Evolutionary conservation across 768 basidiomycete species (phyloP), one percentile per base, ranked within the genome.

Genomic region (Tylopilus balloui): DNA sequence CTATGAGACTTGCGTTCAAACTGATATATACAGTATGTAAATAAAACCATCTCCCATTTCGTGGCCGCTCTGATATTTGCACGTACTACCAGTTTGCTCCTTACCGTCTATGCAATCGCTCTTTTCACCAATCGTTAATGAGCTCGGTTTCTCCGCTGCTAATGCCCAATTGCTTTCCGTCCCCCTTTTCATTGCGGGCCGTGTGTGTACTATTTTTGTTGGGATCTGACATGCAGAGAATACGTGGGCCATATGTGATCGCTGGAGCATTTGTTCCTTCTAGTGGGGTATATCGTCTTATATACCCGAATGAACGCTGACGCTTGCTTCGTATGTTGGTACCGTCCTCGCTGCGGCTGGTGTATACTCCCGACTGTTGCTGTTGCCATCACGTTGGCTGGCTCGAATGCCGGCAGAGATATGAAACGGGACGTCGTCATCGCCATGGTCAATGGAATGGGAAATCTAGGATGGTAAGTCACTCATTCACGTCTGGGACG

Each of bases 341-440:
- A 64, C 76, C 7, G 47, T 81, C 24, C 63, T 83, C 34, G 74
- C 78, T 29, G 76, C 77, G 6, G 61, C 69, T 10, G 81, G 81
- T 17, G 74, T 79, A 6, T 81, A 64, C 52, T n/a, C n/a, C 78
- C 82, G 1, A 73, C 72, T 4, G 69, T 81, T 45, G 71, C 68
- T 42, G 63, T 80, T 19, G 55, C 59, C 19, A 60, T 83, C 3
- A 77, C 79, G 23, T 84, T 81, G 83, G 74, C 69, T 2, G 71
- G 74, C 1, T 75, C 76, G 6, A 78, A 80, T 45, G 74, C 78
- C 0, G 81, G 81, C 24, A 79, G 81, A n/a, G 78, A 79, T 54
- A 47, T 76, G 45, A 76, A 78, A 56, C 71, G 73, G 47, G 81
- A 72, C 13, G 69, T 81, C 10, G 70, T 71, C 11, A 52, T 81